Evolutionary conservation across 2,329 filamentous ascomycete species (phyloP), one percentile per base, ranked within the genome.

Genomic region (Botryosphaeria agaves): DNA sequence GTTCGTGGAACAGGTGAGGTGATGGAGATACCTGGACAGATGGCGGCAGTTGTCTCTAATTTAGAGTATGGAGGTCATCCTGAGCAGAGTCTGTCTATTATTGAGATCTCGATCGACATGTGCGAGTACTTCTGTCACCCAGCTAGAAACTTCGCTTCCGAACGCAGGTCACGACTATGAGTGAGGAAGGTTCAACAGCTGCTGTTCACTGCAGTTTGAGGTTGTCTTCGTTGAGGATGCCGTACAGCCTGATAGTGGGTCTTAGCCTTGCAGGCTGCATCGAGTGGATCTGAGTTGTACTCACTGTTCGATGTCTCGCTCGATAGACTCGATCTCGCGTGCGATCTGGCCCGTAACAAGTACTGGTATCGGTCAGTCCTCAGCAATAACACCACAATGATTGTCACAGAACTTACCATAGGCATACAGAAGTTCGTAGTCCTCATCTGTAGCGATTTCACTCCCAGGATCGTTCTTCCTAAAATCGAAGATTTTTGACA

Each of bases 401-500:
- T 16, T 14, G 7, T 14, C 20, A 15, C 3, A 32, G n/a, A 5
- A 57, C 64, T 51, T 47, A 70, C 67, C 82, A 56, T 93, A 98
- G 12, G 87, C 85, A 56, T 95, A 98, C 26, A 95, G 56, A 40
- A 95, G 59, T 38, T 87, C 84, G 50, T 89, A 95, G 48, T 98
- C 89, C 38, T 72, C 69, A 49, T 85, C 79, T 38, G 72, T 74
- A 1, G 73, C 62, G 23, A 55, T 36, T 6, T 55, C 49, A 28
- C 46, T 52, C 14, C 50, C 52, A 2, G 63, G 61, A 32, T 74
- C 70, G 32, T 76, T 72, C 48, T 80, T 76, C 33, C 87, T 66
- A 53, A 89, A 95, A 44, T 78, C 72, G 43, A 91, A 89, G 23
- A 94, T 79, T 54, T 82, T 87, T 14, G 82, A 79, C 14, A 98